Evolutionary conservation across 306 rosid genomes (phyloP), one percentile per base, ranked within the genome.

Genomic region (Hippophae gyantsensis): DNA sequence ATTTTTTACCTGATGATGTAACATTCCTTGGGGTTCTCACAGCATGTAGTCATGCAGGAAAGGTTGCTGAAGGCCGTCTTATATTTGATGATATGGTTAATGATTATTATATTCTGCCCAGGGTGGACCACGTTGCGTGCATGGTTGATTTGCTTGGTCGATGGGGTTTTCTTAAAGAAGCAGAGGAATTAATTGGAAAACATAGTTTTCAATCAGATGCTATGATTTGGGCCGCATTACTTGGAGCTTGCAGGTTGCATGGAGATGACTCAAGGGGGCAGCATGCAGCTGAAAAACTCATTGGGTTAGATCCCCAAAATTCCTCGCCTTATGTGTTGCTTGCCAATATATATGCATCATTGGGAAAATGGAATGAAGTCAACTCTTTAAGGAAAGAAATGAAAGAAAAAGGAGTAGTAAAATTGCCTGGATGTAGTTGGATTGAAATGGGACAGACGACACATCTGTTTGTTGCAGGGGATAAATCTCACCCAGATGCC

Each of bases 11-110:
- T 8, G 97, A 89, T 14, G 86, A 81, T 62, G 81, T 89, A 66
- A 86, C 95, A 10, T 81, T 89, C 72, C 95, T 89, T 23, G 95
- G 97, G 8, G 81, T 85, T 73, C 97, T 89, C 64, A 83, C 84
- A 47, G 95, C 95, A 8, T 89, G 90, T 62, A 86, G 97, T 68
- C 97, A 85, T 75, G 79, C 85, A 26, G 95, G 95, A 57, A 77
- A 74, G 73, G 90, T 89, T 8, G 48, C 55, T n/a, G 82, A 89
- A 70, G 97, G 97, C 50, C 79, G 61, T 26, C 76, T 41, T 49
- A 74, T 81, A 52, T 89, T 83, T 54, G 56, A 79, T 26, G 8
- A 44, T 58, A 79, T 85, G 89, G 72, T 82, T 12, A 60, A 70
- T 48, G 42, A 48, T 62, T 80, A 84, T 63, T 60, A 74, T 62